Conservation (phyloP, 148 eudicot species). For the Silene uniflora region DNA sequence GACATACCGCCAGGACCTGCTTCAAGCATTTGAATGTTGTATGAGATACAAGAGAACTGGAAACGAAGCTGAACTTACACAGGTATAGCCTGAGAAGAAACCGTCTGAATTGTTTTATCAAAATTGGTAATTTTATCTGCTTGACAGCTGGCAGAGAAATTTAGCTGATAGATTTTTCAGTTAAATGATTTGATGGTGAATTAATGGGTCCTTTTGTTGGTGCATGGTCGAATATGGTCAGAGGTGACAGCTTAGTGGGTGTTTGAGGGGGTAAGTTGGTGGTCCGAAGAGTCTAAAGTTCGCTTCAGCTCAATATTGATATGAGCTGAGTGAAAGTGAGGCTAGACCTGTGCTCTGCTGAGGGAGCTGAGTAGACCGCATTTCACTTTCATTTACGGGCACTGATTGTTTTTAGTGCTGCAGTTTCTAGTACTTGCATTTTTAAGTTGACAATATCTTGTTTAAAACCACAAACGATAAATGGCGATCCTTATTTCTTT, state of each 20-base stretch:
- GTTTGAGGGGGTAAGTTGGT: too few relatives aligned
- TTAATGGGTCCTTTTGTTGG: too few relatives aligned
- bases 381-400: neutral
- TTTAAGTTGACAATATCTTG: neutral
- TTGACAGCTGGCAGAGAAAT: neutral
- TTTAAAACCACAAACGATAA: too few relatives aligned
- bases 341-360: neutral
- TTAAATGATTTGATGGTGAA: neutral
- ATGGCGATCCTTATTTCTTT: too few relatives aligned
- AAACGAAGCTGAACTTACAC: conserved; percentile 93
- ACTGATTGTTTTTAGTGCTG: neutral
- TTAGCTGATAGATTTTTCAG: neutral
- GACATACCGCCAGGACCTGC: conserved; percentile 81
- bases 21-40: conserved; percentile 94
- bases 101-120: neutral
- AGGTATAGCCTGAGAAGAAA: conserved; percentile 42
- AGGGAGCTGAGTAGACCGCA: neutral
- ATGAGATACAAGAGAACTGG: conserved; percentile 83
- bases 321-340: neutral
- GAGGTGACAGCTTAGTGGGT: too few relatives aligned
- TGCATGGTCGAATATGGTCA: too few relatives aligned
- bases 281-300: neutral
- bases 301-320: neutral
- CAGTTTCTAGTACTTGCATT: neutral
- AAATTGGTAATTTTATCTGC: neutral